Evolutionary conservation across 306 rosid species (phyloP), one percentile per base, ranked within the genome.

Genomic region (Prosopis cineraria): DNA sequence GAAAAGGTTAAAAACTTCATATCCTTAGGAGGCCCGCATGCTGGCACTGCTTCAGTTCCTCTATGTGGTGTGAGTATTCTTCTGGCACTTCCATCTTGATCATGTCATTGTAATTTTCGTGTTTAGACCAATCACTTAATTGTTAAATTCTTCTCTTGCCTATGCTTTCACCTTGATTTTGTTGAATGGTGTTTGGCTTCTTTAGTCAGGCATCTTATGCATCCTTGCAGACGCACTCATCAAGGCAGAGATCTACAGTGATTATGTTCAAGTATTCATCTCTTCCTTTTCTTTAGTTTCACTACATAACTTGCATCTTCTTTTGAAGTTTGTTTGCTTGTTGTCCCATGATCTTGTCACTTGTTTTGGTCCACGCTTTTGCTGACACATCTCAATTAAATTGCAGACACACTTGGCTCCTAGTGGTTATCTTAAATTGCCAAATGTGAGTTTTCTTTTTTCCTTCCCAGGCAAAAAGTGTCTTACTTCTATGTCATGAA

Each of bases 11-110:
- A 88, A 80, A 96, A 90, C 76, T 90, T 88, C 3, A 65, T 96
- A 80, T 96, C 99, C 68, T 70, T 96, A 76, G 97, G 82, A 5
- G 99, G 99, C 19, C 99, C 98, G 67, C 98, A 93, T 84, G 99
- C 98, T 44, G 99, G 98, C 63, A 90, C 91, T 44, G 99, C 98
- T 76, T 96, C 99, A 22, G 96, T 93, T 82, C 99, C 99, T 76
- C 90, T 91, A 3, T 96, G 99, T 80, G 98, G 99, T 76, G 99
- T 93, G 88, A 93, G 99, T 91, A 79, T 82, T 80, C 69, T 77
- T 56, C 10, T 77, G 56, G 20, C 81, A 66, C 74, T 36, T 79
- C 80, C 76, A 17, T 60, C 63, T 45, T 47, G 13, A 25, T 2
- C 24, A 4, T 14, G 72, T 84, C 68, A 72, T 80, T 27, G 44